Evolutionary conservation across 306 rosid species (phyloP).

Genomic region (Nissolia schottii): DNA sequence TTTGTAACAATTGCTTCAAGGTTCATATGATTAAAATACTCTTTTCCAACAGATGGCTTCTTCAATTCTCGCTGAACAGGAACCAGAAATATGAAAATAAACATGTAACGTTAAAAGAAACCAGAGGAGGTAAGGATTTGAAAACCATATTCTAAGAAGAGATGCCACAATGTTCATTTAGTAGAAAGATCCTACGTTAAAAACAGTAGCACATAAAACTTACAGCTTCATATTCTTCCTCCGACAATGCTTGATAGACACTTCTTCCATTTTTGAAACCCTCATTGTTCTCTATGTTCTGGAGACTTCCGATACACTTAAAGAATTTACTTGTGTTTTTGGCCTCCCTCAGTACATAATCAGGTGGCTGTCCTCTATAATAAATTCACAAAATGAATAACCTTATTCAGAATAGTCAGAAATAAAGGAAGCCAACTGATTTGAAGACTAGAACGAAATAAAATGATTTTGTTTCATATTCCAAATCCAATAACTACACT

Average conservation of each 20-base stretch:
- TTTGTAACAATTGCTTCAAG: constrained; percentile 84
- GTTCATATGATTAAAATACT: constrained; percentile 83
- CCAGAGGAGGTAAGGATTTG: neutral
- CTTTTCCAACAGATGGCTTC: constrained; percentile 89
- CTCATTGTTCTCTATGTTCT: constrained; percentile 54
- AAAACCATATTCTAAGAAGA: neutral
- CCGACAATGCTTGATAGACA: constrained; percentile 80
- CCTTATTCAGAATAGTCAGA: constrained; percentile 18
- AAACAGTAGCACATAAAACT: constrained; percentile 32
- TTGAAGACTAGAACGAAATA: neutral
- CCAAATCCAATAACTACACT: constrained; percentile 11
- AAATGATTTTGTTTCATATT: neutral
- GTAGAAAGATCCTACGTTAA: constrained; percentile 9
- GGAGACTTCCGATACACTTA: constrained; percentile 74
- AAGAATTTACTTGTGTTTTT: constrained; percentile 91
- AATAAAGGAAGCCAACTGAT: neutral
- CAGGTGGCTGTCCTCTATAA: constrained; percentile 95
- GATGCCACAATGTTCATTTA: neutral
- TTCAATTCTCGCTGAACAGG: constrained; percentile 81
- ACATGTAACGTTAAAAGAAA: neutral
- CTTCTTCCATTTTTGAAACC: constrained; percentile 46
- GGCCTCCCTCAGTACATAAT: constrained; percentile 88
- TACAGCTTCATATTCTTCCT: constrained; percentile 95
- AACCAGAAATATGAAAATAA: constrained; percentile 32
- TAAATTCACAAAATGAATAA: constrained; percentile 21